Evolutionary conservation across 306 rosid genomes (phyloP), one percentile per base, ranked within the genome.

Genomic region (Rubus idaeus): DNA sequence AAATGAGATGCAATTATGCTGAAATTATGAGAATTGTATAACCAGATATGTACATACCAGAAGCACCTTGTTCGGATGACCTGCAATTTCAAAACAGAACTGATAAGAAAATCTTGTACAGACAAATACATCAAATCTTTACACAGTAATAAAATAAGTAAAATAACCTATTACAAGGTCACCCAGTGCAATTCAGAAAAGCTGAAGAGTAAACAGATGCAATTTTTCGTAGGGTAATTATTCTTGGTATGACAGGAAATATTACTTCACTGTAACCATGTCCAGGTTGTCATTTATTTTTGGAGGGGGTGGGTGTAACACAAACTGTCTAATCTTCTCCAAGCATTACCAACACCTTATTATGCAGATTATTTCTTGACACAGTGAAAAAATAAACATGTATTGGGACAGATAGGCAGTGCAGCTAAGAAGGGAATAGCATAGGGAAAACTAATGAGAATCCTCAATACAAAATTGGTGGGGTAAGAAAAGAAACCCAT

Each of bases 31-130:
- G 44, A 62, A 68, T 67, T 20, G 47, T 45, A 75, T 35, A 75
- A 20, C 58, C 42, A 70, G 80, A 81, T 73, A 75, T 84, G 72
- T 58, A 82, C 92, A 49, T 88, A 94, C 98, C 96, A 77, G 89
- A 89, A 84, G 91, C 49, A 68, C 93, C 89, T 78, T 81, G 96
- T 46, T 94, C 97, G 12, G 96, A 94, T 30, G 94, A 83, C 88
- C 91, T 88, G 85, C 88, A 76, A 68, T 49, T 60, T 52, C 70
- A 71, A 64, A 75, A 79, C 50, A 78, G 71, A 81, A 23, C 35
- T 20, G 53, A 81, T 81, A 49, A 81, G 73, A 84, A 75, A 81
- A 47, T 8, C 11, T 63, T 63, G 26, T 47, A 37, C 8, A 17
- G 10, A n/a, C 14, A 70, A 57, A 64, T 71, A 8, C 20, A 53